Conservation (phyloP, 495 filamentous ascomycete species). For the Trichoderma asperelloides region DNA sequence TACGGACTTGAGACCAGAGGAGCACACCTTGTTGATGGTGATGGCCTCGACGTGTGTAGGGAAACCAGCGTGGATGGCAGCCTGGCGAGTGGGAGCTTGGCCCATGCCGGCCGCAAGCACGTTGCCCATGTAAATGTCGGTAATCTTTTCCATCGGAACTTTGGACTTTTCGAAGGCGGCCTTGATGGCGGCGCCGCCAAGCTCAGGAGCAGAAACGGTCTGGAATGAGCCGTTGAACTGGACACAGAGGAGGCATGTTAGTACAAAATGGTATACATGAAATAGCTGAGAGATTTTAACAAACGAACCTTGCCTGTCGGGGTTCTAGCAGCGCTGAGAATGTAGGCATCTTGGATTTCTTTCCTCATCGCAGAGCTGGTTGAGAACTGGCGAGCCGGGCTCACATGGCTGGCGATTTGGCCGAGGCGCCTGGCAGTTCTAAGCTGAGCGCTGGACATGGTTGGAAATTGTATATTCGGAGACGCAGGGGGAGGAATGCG, state of each 20-base stretch:
- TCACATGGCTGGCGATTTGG: constrained; percentile 18
- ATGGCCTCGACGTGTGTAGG: constrained; percentile 67
- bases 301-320: constrained; percentile 69
- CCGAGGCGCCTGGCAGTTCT: constrained; percentile 26
- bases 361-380: constrained; percentile 46
- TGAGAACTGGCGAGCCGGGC: constrained; percentile 56
- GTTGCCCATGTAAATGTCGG: constrained; percentile 94
- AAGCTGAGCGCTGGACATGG: constrained; percentile 15
- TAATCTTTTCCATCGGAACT: constrained; percentile 66
- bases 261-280: not conserved
- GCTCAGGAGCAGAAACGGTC: constrained; percentile 70
- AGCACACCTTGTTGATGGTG: constrained; percentile 96
- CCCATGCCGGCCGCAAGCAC: constrained; percentile 79
- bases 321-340: constrained; percentile 78
- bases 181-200: constrained; percentile 83
- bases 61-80: constrained; percentile 79
- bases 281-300: not conserved
- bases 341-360: constrained; percentile 84
- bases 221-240: constrained; percentile 91
- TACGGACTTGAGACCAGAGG: constrained; percentile 89
- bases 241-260: not conserved
- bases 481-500: not conserved
- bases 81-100: constrained; percentile 88
- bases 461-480: not conserved
- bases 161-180: constrained; percentile 76